Percentiles rank a stretch among this genome's conserved stretches.
Conservation (phyloP, 805 yeast genomes). For the Candida easanensis region DNA sequence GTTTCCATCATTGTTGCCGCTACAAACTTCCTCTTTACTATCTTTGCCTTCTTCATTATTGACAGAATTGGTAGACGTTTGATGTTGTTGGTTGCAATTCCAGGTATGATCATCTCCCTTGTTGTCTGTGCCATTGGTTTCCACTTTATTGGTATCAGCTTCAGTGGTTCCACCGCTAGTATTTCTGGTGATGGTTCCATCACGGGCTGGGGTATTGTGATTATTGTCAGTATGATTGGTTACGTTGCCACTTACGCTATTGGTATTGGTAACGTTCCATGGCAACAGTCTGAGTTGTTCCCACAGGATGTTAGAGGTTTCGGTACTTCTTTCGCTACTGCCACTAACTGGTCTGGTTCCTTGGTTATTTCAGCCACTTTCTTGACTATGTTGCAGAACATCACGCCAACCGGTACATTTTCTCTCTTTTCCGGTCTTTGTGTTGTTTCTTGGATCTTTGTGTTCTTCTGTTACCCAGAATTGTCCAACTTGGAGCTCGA, state of each 20-base stretch:
- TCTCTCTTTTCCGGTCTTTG: constrained; percentile 85
- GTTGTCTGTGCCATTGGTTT: constrained; percentile 86
- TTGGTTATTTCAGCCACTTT: constrained; percentile 87
- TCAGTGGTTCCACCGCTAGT: constrained; percentile 45
- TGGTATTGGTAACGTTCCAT: constrained; percentile 96
- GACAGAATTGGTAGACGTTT: constrained; percentile 87
- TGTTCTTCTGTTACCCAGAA: constrained; percentile 88
- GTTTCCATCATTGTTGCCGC: constrained; percentile 93
- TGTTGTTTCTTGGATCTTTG: constrained; percentile 65
- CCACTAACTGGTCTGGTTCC: constrained; percentile 95
- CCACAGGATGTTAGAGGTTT: constrained; percentile 92
- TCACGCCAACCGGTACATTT: constrained; percentile 95
- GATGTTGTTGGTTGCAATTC: constrained; percentile 74
- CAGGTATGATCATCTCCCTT: constrained; percentile 78
- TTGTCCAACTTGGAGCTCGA: constrained; percentile 86
- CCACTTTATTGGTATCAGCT: constrained; percentile 72
- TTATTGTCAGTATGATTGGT: constrained; percentile 79
- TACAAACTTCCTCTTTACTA: constrained; percentile 87
- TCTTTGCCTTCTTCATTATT: constrained; percentile 80
- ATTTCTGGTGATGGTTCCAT: constrained; percentile 35
- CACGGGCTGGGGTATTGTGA: constrained; percentile 83
- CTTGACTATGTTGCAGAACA: constrained; percentile 88
- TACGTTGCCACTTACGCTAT: constrained; percentile 89
- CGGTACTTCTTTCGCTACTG: constrained; percentile 88
- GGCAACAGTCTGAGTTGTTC: constrained; percentile 96